Conservation (phyloP, 768 basidiomycete species). For the Trametes coccinea region DNA sequence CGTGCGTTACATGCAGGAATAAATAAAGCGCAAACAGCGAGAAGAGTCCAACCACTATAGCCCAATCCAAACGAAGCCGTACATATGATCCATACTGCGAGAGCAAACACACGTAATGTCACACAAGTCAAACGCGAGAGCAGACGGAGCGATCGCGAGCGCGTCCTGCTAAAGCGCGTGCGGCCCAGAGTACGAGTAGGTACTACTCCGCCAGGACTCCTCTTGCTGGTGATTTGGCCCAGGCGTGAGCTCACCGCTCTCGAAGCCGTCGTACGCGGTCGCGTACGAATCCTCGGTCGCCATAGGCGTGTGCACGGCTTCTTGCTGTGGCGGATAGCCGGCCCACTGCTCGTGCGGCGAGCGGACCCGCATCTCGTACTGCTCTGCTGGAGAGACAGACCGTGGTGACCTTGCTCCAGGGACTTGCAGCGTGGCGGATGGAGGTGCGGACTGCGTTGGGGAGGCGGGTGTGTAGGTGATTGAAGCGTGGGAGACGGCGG, state of each 20-base stretch:
- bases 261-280: constrained; percentile 14
- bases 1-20: constrained; percentile 21
- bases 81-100: constrained; percentile 10
- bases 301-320: constrained; percentile 17
- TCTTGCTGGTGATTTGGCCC: constrained; percentile 12
- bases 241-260: constrained; percentile 1
- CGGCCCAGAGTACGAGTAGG: constrained; percentile 21
- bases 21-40: constrained; percentile 20
- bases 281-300: constrained; percentile 20
- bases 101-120: constrained; percentile 20
- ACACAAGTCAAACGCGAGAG: constrained; percentile 8
- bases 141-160: neutral
- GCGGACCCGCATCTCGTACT: constrained; percentile 43
- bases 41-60: constrained; percentile 5
- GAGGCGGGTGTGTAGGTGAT: constrained; percentile 15
- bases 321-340: neutral
- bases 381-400: constrained; percentile 28
- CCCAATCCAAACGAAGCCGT: constrained; percentile 2
- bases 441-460: constrained; percentile 16
- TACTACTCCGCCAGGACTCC: constrained; percentile 22
- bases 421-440: constrained; percentile 23
- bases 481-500: constrained; percentile 25
- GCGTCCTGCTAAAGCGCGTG: constrained; percentile 18
- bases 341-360: constrained; percentile 25
- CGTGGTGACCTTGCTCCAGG: constrained; percentile 38